Evolutionary conservation across 75 land plant species (phyloP).

Genomic region (Pinus albicaulis): DNA sequence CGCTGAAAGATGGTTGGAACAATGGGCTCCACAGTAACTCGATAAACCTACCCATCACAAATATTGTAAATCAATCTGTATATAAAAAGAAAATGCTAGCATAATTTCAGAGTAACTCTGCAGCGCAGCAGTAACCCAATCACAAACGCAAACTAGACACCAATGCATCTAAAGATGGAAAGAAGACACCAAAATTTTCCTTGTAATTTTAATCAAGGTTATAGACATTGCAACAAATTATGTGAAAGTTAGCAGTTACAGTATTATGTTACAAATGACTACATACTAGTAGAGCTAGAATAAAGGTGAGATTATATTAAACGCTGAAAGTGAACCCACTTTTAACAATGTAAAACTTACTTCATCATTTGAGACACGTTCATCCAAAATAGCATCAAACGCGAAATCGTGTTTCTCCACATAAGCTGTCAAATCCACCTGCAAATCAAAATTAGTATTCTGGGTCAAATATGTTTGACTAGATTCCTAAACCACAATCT

Average conservation of each 20-base stretch:
- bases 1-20: conserved; percentile 91
- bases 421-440: conserved; percentile 99
- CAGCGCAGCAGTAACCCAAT: background rate
- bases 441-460: conserved; percentile 3
- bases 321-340: background rate
- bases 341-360: conserved; percentile 24
- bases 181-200: background rate
- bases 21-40: conserved; percentile 92
- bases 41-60: conserved; percentile 72
- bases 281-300: conserved; percentile 4
- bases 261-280: background rate
- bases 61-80: background rate
- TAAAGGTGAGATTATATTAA: background rate
- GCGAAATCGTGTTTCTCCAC: conserved; percentile 98
- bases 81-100: background rate
- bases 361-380: conserved; percentile 92
- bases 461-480: background rate
- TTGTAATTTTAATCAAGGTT: background rate
- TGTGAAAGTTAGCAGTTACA: background rate
- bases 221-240: background rate
- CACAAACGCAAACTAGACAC: background rate
- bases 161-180: background rate
- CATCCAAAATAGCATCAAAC: conserved; percentile 96
- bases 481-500: background rate
- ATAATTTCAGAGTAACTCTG: background rate